phyloP scores from a whole-genome alignment of 2,329 filamentous ascomycete species.

The Trichoderma atroviride region DNA sequence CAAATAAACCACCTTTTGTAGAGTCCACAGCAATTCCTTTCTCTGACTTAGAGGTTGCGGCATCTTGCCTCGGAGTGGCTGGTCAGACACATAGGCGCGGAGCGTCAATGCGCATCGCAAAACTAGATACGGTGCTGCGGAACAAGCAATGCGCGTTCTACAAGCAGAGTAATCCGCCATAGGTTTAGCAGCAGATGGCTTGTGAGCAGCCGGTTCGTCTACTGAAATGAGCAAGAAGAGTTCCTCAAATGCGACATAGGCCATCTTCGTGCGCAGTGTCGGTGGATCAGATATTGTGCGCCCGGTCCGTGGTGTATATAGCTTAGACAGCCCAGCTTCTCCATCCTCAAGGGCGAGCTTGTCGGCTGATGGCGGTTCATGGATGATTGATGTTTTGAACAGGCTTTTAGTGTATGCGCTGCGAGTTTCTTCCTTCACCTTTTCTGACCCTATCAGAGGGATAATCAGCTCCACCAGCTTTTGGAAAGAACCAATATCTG shows the following conservation, averaged over 20 bases:
- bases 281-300: conserved; percentile 70
- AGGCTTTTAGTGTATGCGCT: conserved; percentile 73
- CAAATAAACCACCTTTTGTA: conserved; percentile 67
- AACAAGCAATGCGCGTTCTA: conserved; percentile 68
- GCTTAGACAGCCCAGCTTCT: conserved; percentile 54
- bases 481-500: conserved; percentile 77
- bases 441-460: conserved; percentile 67
- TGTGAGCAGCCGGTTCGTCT: conserved; percentile 41
- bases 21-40: conserved; percentile 73
- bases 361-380: conserved; percentile 61
- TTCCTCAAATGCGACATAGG: conserved; percentile 79
- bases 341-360: conserved; percentile 54
- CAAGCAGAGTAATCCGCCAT: conserved; percentile 37
- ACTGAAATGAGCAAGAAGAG: conserved; percentile 69
- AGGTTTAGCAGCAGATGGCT: conserved; percentile 39
- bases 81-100: conserved; percentile 86
- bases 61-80: conserved; percentile 84
- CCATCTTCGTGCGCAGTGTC: conserved; percentile 69
- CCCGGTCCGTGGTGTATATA: conserved; percentile 69
- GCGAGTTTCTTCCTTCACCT: conserved; percentile 68
- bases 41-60: conserved; percentile 83
- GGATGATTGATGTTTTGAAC: conserved; percentile 81
- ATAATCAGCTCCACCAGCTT: conserved; percentile 72
- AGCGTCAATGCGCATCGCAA: conserved; percentile 78
- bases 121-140: conserved; percentile 79